Evolutionary conservation across 1,284 basidiomycete species (phyloP), one percentile per base, ranked within the genome.

Genomic region (Cutaneotrichosporon daszewskae): DNA sequence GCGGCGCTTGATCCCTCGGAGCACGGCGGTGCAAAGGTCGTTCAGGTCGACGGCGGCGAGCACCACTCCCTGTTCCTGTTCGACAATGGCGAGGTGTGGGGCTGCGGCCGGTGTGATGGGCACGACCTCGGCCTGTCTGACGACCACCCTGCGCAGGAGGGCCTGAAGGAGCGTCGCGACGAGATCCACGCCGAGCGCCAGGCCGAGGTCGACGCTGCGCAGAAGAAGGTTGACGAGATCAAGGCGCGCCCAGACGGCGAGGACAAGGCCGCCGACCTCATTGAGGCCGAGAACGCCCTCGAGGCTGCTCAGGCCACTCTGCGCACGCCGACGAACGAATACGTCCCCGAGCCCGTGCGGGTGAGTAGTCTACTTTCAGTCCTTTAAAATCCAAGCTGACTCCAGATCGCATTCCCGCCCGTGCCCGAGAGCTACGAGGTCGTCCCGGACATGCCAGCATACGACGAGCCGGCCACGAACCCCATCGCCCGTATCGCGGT

Each of bases 1-100:
- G 72, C 77, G 26, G 74, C 77, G 1, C 76, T 96, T 12, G 76
- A 75, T 58, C 85, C 83, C 32, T 72, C 77, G 19, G 74, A 80
- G 23, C 82, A 91, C 42, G 75, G 70, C 26, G 85, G 81, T 24
- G 80, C 82, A 18, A 74, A 74, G 6, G 82, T 92, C 42, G 74
- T 85, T 37, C 59, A 70, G 51, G 70, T 76, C 43, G 54, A 67
- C 31, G 64, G 72, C 36, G 91, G 91, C 32, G 82, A 85, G 53
- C 84, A 91, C 62, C 88, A 96, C 67, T 83, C 87, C 0, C 70
- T 94, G 24, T 96, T 96, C 76, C 74, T 91, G 51, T 84, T 90
- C 19, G 76, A 79, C 40, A 79, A 82, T 39, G 91, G 91, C 42
- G 79, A 83, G 53, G 87, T 96, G 2, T 94, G 80, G 67, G 85